Evolutionary conservation across 2,329 filamentous ascomycete species (phyloP), one percentile per base, ranked within the genome.

Genomic region (Furcasterigmium furcatum): DNA sequence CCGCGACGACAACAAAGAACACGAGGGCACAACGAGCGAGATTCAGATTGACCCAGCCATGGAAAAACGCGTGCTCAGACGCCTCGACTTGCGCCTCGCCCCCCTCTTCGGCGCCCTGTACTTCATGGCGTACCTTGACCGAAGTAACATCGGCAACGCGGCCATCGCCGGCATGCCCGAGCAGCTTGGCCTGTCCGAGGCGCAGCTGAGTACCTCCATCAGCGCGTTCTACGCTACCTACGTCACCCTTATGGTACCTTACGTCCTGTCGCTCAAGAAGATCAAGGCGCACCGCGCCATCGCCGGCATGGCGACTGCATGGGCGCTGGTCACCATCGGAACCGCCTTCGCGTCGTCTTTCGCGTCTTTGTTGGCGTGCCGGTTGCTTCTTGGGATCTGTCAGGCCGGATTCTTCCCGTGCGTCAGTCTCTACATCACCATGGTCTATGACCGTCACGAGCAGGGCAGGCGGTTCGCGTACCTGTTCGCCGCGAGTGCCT

Each of bases 191-290:
- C 56, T 84, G 22, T 62, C 54, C 14, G 71, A 71, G 22, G 76
- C 80, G 49, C 76, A 81, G 50, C 83, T 82, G 64, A 82, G 82
- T 49, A 62, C 60, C 12, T 67, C 82, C 2, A 65, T 83, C 3
- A 77, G 76, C 3, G 54, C 77, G 43, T 83, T 83, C 61, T 84
- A 82, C 56, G 70, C 82, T 53, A 73, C n/a, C n/a, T n/a, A n/a
- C n/a, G n/a, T n/a, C n/a, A n/a, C n/a, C n/a, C n/a, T n/a, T n/a
- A n/a, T 73, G 55, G 79, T 84, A 27, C 79, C 81, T 0, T 71
- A 14, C 4, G 43, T 46, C 18, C 24, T 50, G 7, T 29, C 45
- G 6, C 18, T 44, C 22, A 43, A 35, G 14, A 42, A 34, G 22
- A 12, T 46, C 22, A 44, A 38, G 18, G 21, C 38, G 19, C 5